Base-by-base conservation (phyloP, 192 early-diverging fungal genomes). In the Phycomyces nitens region DNA sequence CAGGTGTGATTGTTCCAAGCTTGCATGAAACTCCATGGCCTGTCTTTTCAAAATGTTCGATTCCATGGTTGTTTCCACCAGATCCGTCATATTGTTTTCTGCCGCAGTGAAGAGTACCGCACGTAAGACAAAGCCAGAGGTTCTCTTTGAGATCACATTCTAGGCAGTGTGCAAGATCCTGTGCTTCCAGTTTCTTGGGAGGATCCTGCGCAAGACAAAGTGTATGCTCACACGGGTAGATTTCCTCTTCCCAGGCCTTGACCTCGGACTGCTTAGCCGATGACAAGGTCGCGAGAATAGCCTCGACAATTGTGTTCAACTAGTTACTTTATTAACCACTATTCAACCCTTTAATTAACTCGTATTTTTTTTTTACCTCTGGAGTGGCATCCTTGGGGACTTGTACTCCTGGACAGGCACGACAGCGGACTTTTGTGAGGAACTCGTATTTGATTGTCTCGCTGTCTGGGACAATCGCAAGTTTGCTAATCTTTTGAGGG, bases 1-100 rank as follows among this genome's bases (percentile, higher is more conserved):
- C 95, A 47, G 95, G 94, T 6, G 96, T 97, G 53, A 99, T 98
- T 3, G 97, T 96, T 9, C 97, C 97, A 8, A 98, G 82, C 66
- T 99, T 99, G 47, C 89, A 86, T 18, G 90, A 81, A 1, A 98
- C 88, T 9, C 82, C 80, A 72, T 99, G 97, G 0, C 83, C 82
- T 0, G 92, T 92, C 18, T 77, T 70, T 43, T 93, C 85, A 70
- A 80, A 94, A 77, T 99, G 97, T 0, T 69, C 80, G 22, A 97
- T 72, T 0, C 88, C 97, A 66, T 99, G 97, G 58, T 93, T 88
- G 73, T 98, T 99, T 15, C 97, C 97, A 10, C 91, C 92, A 18
- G 83, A 71, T 10, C 97, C 97, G 18, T 92, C 97, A 73, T 86
- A 94, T 73, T 99, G 97, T 53, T 88, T 82, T 54, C 97, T 83